Conservation (phyloP, 2,329 filamentous ascomycete genomes). For the Colletotrichum simmondsii region DNA sequence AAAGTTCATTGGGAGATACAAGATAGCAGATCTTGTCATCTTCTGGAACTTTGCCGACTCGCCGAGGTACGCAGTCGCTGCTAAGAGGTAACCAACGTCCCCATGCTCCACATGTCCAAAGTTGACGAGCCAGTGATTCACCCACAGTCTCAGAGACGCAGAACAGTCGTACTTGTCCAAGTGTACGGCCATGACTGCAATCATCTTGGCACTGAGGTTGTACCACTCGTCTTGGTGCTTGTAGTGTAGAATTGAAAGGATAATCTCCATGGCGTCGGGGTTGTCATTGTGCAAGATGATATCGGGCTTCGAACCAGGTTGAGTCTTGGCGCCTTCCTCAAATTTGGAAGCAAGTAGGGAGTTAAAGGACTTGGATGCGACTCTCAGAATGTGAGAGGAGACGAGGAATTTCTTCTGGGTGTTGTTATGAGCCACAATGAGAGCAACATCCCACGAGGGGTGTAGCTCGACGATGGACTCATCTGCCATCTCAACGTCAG, state of each 20-base stretch:
- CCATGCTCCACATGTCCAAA: neutral
- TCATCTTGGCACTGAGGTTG: neutral
- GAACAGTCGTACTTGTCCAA: neutral
- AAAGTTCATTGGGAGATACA: neutral
- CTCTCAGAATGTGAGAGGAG: neutral
- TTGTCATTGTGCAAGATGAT: neutral
- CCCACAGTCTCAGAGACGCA: neutral
- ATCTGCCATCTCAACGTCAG: neutral
- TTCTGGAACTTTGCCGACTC: neutral
- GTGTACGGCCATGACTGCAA: neutral
- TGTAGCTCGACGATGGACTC: neutral
- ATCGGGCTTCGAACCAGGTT: neutral
- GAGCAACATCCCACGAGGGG: neutral
- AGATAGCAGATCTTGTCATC: neutral
- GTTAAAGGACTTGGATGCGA: neutral
- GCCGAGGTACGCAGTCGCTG: neutral
- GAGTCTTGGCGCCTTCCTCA: neutral
- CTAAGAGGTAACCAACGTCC: neutral
- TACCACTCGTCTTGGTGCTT: neutral
- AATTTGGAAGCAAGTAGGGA: neutral
- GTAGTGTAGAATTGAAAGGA: neutral
- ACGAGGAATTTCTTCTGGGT: neutral
- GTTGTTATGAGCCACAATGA: neutral
- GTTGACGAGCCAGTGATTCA: neutral
- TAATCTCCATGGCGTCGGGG: constrained; percentile 6